Conservation (phyloP, 2,329 filamentous ascomycete species). For the Cytospora piceicola region DNA sequence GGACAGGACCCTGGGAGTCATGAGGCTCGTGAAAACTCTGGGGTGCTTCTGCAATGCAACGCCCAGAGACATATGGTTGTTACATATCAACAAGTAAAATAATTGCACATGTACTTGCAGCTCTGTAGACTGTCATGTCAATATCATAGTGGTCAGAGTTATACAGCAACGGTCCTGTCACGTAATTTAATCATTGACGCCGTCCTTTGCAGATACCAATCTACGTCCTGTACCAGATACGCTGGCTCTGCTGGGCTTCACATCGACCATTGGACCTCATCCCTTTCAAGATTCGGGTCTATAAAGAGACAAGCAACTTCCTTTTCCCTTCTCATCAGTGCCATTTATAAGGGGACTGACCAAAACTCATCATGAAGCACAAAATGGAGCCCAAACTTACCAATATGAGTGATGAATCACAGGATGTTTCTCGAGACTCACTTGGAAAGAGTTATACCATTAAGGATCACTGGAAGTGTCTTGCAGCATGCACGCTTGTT, state of each 20-base stretch:
- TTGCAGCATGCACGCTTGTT: slow-evolving; percentile 50
- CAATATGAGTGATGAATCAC: slow-evolving; percentile 6
- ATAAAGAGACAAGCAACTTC: neutral
- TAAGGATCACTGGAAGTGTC: slow-evolving; percentile 39
- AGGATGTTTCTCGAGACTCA: neutral
- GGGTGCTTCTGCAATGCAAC: neutral
- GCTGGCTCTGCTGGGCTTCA: neutral
- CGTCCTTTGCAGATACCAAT: neutral
- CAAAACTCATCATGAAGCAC: neutral
- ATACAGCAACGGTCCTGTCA: neutral
- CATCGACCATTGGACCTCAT: neutral
- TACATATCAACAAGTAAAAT: neutral
- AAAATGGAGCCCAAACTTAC: slow-evolving; percentile 14
- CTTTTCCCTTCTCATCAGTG: neutral
- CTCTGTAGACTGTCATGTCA: neutral
- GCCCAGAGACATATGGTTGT: neutral
- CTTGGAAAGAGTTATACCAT: slow-evolving; percentile 24
- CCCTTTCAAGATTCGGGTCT: neutral
- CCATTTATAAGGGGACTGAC: neutral
- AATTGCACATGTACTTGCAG: neutral
- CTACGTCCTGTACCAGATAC: neutral
- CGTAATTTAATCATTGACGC: neutral
- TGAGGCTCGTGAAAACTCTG: neutral
- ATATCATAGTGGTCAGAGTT: neutral
- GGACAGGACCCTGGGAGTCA: no score